Conservation (phyloP, 148 eudicot genomes). For the Agrostemma githago region DNA sequence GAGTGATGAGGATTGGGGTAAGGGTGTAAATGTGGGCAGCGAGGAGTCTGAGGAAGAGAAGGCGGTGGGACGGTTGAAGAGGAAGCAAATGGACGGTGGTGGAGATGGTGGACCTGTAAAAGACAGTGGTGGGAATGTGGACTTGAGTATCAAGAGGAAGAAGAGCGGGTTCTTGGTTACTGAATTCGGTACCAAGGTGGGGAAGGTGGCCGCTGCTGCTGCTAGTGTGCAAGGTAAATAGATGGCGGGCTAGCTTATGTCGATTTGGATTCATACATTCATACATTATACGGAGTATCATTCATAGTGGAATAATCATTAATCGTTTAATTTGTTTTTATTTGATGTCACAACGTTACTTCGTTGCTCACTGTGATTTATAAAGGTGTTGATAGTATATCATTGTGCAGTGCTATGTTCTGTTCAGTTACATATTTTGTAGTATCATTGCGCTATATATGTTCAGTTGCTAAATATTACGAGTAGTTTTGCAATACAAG, state of each 20-base stretch:
- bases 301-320: neutral
- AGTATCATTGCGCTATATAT: too few relatives aligned
- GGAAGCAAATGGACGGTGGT: slow-evolving; percentile 19
- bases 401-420: too few relatives aligned
- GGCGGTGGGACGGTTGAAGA: slow-evolving; percentile 19
- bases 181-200: slow-evolving; percentile 29
- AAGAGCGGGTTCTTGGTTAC: slow-evolving; percentile 28
- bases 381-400: too few relatives aligned
- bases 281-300: neutral
- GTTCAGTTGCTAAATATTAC: too few relatives aligned
- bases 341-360: too few relatives aligned
- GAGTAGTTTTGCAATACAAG: too few relatives aligned
- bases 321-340: too few relatives aligned
- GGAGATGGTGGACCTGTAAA: slow-evolving; percentile 1
- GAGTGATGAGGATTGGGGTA: slow-evolving; percentile 77
- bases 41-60: slow-evolving; percentile 31
- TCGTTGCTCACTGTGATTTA: neutral
- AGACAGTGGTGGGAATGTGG: slow-evolving; percentile 21
- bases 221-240: slow-evolving; percentile 44
- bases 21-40: slow-evolving; percentile 37
- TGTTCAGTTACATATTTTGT: neutral
- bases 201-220: slow-evolving; percentile 14
- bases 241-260: neutral
- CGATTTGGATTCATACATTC: neutral
- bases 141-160: slow-evolving; percentile 36